Evolutionary conservation across 768 basidiomycete species (phyloP), one percentile per base, ranked within the genome.

Genomic region (Naganishia friedmannii): DNA sequence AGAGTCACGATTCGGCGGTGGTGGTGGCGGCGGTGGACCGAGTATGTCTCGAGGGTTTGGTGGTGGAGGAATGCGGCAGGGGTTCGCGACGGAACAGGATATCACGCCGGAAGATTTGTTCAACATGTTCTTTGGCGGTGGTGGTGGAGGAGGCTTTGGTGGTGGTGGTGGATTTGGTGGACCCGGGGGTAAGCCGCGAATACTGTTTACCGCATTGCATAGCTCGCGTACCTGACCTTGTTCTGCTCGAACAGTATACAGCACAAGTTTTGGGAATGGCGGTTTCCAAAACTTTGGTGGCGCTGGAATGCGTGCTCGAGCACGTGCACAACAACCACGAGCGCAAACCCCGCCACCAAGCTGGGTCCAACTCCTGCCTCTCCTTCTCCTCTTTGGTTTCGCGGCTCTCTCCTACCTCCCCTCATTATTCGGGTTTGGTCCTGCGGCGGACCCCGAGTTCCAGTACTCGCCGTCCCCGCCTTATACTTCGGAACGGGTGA

Each of bases 101-200:
- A 84, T 98, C 74, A 93, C 90, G 68, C 93, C 95, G 6, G 95
- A 97, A 82, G 95, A 97, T 70, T 79, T 98, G 68, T 98, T 98
- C 84, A 95, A 97, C 78, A 93, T 95, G 90, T 96, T 98, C 86
- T 98, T 98, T 79, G 92, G 92, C 21, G 84, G 90, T 28, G 85
- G 85, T 23, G 85, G 85, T 23, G 85, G 85, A 0, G 85, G 84
- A 51, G 68, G 74, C n/a, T n/a, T n/a, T n/a, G n/a, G n/a, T n/a
- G n/a, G n/a, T n/a, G n/a, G n/a, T n/a, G 76, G 75, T n/a, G 83
- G 79, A 68, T 86, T 85, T 72, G 87, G 85, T 29, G 84, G 85
- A 7, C 81, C 82, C 42, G 82, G 82, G 34, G 68, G 74, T 69
- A 55, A 63, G 68, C 66, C 23, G 34, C 21, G 28, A 5, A 19